phyloP scores from a whole-genome alignment of 441 rosid genomes.

The Rhodomyrtus psidioides region DNA sequence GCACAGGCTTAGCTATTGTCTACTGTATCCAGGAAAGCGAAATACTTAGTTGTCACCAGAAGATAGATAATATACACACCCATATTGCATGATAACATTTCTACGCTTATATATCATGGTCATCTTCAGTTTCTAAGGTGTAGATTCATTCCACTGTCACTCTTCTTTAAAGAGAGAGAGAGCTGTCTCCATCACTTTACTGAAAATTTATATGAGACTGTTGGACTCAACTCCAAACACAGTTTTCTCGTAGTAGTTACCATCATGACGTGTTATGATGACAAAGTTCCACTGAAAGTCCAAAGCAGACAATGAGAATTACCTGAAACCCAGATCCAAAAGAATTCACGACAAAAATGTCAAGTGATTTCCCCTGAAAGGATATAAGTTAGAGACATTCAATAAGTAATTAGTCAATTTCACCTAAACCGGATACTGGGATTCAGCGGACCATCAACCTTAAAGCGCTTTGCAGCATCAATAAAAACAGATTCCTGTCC shows the following conservation, averaged over 20 bases:
- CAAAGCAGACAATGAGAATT: constrained; percentile 1
- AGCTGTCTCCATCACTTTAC: background rate
- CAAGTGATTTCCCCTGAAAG: constrained; percentile 76
- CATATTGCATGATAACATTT: background rate
- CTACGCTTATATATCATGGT: background rate
- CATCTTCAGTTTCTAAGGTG: background rate
- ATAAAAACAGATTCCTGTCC: constrained; percentile 70
- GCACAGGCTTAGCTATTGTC: background rate
- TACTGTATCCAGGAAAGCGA: background rate
- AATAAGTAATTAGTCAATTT: constrained; percentile 2
- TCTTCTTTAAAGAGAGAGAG: background rate
- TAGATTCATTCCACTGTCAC: background rate
- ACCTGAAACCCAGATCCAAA: constrained; percentile 97
- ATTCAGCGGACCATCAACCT: constrained; percentile 28
- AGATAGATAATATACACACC: background rate
- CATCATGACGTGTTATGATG: background rate
- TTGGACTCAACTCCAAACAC: background rate
- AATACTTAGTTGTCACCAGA: background rate
- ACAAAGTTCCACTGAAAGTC: background rate
- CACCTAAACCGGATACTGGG: background rate
- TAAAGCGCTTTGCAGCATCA: constrained; percentile 58
- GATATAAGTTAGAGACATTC: background rate
- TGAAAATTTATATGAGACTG: background rate
- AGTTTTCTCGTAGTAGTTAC: background rate
- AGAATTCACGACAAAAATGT: constrained; percentile 87